Conservation (phyloP, 1,284 basidiomycete genomes). For the Volvariella volvacea region DNA sequence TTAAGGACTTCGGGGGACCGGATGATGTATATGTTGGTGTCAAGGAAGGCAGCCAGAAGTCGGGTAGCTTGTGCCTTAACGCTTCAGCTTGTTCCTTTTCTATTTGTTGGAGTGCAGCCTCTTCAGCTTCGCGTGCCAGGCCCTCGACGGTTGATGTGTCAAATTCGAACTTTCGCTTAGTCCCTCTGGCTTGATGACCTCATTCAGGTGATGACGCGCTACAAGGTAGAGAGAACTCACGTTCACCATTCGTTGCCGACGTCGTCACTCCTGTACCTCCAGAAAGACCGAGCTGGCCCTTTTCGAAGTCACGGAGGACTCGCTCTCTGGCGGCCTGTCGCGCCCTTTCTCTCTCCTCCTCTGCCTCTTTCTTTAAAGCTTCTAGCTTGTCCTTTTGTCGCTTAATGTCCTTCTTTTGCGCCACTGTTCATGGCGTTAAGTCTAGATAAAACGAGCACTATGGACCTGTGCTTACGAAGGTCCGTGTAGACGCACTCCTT, state of each 20-base stretch:
- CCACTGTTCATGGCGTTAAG: conserved; percentile 37
- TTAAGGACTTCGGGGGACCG: conserved; percentile 58
- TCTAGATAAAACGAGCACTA: background rate
- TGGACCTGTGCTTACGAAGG: conserved; percentile 44
- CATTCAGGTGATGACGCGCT: background rate
- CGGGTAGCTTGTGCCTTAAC: conserved; percentile 81
- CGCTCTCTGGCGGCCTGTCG: conserved; percentile 74
- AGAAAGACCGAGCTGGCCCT: conserved; percentile 65
- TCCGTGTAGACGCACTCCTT: conserved; percentile 82
- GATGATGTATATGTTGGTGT: conserved; percentile 71
- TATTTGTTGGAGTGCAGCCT: conserved; percentile 73
- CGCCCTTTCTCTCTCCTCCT: conserved; percentile 61
- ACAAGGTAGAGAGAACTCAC: conserved; percentile 19
- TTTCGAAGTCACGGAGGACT: conserved; percentile 83
- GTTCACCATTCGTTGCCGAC: conserved; percentile 23
- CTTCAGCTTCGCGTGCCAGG: conserved; percentile 75
- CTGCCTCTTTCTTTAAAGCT: conserved; percentile 66
- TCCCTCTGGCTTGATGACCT: conserved; percentile 40
- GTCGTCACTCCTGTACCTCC: conserved; percentile 27
- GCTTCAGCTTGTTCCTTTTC: conserved; percentile 82
- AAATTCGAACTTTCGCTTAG: conserved; percentile 75
- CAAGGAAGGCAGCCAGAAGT: conserved; percentile 90
- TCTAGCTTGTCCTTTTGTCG: conserved; percentile 74
- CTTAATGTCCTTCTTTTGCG: conserved; percentile 89
- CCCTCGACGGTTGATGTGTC: conserved; percentile 65